Percentiles rank a stretch among this genome's conserved stretches.
These are phyloP conservation scores for Dothideomycetes sp. DNA, from an alignment of 2,329 filamentous ascomycete genomes.

Conservation along the genomic window DNA sequence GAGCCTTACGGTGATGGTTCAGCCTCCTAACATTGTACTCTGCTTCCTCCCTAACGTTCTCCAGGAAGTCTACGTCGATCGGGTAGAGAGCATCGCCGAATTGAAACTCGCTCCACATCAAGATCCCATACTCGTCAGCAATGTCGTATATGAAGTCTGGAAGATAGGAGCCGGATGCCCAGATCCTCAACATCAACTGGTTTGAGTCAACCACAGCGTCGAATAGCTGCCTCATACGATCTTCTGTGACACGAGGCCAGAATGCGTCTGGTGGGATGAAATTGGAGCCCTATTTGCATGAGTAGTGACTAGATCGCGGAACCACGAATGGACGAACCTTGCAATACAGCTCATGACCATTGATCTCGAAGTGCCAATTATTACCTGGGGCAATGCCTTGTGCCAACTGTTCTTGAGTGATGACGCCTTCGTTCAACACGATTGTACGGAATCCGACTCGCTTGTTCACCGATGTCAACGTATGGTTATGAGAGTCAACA, in stretches of 20 bases:
- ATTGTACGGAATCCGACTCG: conserved; percentile 52
- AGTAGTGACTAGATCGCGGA: too few species aligned
- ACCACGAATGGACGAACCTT: too few species aligned
- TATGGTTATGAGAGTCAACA: conserved; percentile 23
- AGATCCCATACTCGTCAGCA: conserved; percentile 49
- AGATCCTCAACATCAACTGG: conserved; percentile 55
- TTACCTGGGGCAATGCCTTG: conserved; percentile 45
- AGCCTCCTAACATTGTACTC: conserved; percentile 49
- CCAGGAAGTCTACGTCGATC: conserved; percentile 40
- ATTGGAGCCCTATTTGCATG: conserved; percentile 53
- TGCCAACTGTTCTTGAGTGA: conserved; percentile 42
- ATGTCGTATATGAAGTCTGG: conserved; percentile 54
- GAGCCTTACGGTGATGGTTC: conserved; percentile 52
- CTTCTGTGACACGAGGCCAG: conserved; percentile 47
- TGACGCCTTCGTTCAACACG: conserved; percentile 44
- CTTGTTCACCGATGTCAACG: conserved; percentile 37
- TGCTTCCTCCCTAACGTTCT: conserved; percentile 45
- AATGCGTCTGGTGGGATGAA: conserved; percentile 53
- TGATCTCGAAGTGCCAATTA: conserved; percentile 56
- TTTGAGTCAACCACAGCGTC: conserved; percentile 45
- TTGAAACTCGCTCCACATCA: conserved; percentile 54
- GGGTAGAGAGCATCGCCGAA: conserved; percentile 53
- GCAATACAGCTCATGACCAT: conserved; percentile 53
- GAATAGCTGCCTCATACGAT: conserved; percentile 42
- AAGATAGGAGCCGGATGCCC: conserved; percentile 49